A percentile compares a stretch with the other conserved stretches of the same genome.
These are phyloP conservation scores for Nigrograna mackinnonii DNA, from an alignment of 2,329 filamentous ascomycete genomes.

Conservation along the genomic window DNA sequence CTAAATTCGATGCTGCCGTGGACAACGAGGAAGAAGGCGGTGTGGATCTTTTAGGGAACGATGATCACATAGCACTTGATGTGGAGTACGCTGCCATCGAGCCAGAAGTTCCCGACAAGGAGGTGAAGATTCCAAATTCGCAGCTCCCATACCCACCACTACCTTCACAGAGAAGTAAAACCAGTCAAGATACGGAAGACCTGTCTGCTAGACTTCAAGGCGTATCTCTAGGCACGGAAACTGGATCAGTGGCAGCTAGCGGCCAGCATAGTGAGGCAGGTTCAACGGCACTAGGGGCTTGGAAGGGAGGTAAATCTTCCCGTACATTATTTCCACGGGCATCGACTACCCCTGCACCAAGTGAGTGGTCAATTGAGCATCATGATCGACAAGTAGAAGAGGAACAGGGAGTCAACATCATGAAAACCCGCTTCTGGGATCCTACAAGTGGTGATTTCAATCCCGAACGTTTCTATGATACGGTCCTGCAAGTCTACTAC, in stretches of 20 bases:
- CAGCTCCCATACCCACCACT: constrained; percentile 22
- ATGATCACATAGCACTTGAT: constrained; percentile 18
- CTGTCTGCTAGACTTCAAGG: constrained; percentile 12
- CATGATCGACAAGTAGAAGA: constrained; percentile 29
- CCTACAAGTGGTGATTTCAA: constrained; percentile 55
- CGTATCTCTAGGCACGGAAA: constrained; percentile 19
- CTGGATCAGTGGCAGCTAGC: constrained; percentile 13
- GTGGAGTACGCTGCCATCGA: constrained; percentile 27
- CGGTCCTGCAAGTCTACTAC: constrained; percentile 49
- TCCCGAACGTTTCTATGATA: constrained; percentile 51
- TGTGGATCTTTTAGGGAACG: constrained; percentile 16
- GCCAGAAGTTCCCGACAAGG: constrained; percentile 17
- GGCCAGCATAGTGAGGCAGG: no score
- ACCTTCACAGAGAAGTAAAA: constrained; percentile 8
- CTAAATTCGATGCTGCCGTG: constrained; percentile 25
- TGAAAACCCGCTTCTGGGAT: constrained; percentile 50
- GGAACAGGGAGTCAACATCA: constrained; percentile 40
- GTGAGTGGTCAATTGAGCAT: constrained; percentile 31
- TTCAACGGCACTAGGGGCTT: no score
- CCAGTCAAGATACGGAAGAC: no score
- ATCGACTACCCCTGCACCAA: constrained; percentile 27
- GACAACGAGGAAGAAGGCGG: constrained; percentile 33
- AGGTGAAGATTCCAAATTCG: constrained; percentile 1
- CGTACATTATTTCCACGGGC: constrained; percentile 40
- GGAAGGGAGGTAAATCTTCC: constrained; percentile 7